These are phyloP conservation scores for Lecanoromycetidae sp. DNA, from an alignment of 2,329 filamentous ascomycete species.

Conservation along the genomic window DNA sequence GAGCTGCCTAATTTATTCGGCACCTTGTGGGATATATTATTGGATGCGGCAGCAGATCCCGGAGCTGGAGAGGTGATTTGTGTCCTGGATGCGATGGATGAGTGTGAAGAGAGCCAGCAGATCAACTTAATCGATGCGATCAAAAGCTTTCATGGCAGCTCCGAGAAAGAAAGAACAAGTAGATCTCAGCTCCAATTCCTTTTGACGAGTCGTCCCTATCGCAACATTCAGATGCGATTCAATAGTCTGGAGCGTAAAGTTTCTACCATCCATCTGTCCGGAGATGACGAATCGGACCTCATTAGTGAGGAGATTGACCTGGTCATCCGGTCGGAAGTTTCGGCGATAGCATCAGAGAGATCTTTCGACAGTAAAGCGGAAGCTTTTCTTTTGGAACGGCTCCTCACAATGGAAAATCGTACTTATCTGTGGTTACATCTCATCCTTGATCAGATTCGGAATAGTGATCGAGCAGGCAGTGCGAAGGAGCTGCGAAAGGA, in stretches of 20 bases:
- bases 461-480: not conserved
- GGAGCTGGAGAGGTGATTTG: slow-evolving; percentile 4
- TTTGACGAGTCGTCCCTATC: slow-evolving; percentile 8
- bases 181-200: slow-evolving; percentile 1
- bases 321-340: slow-evolving; percentile 14
- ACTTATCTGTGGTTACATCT: slow-evolving; percentile 9
- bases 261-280: slow-evolving; percentile 19
- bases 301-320: slow-evolving; percentile 22
- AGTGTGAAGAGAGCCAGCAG: slow-evolving; percentile 7
- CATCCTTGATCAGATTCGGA: slow-evolving; percentile 8
- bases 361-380: slow-evolving; percentile 15
- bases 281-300: slow-evolving; percentile 18
- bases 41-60: slow-evolving; percentile 2
- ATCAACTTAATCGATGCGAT: too few relatives aligned
- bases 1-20: not conserved
- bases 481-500: slow-evolving; percentile 11
- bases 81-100: slow-evolving; percentile 11
- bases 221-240: not conserved
- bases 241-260: not conserved
- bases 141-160: too few relatives aligned
- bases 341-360: not conserved
- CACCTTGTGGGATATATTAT: slow-evolving; percentile 6
- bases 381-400: not conserved
- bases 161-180: too few relatives aligned
- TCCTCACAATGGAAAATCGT: slow-evolving; percentile 17